phyloP scores from a whole-genome alignment of 805 yeast species.

The Lipomyces japonicus region DNA sequence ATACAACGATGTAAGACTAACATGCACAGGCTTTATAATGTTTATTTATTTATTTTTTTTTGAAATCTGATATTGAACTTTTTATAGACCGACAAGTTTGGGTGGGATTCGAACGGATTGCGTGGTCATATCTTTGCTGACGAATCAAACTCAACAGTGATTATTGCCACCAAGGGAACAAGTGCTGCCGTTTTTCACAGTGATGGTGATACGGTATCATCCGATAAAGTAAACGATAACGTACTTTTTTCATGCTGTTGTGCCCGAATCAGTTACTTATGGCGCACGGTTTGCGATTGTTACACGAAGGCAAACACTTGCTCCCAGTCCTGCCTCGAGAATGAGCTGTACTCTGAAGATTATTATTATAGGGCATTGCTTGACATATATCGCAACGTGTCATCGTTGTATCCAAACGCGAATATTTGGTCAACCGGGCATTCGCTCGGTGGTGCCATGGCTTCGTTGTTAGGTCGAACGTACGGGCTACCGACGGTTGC shows the following conservation, averaged over 20 bases:
- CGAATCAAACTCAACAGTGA: conserved; percentile 54
- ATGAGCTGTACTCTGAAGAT: conserved; percentile 70
- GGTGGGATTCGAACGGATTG: conserved; percentile 83
- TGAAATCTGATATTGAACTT: not conserved
- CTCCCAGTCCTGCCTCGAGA: conserved; percentile 81
- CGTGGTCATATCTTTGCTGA: conserved; percentile 87
- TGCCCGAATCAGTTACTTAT: conserved; percentile 84
- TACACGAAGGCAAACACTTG: conserved; percentile 80
- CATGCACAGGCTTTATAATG: too few relatives aligned
- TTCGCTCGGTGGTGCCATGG: conserved; percentile 87
- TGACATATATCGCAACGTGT: conserved; percentile 73
- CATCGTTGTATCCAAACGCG: conserved; percentile 60
- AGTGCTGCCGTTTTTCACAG: conserved; percentile 56
- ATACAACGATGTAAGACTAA: too few relatives aligned
- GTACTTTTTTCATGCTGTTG: conserved; percentile 92
- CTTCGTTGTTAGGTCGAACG: conserved; percentile 80
- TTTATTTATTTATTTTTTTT: not conserved
- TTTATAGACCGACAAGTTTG: conserved; percentile 52
- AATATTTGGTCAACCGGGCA: conserved; percentile 93
- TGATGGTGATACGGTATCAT: conserved; percentile 67
- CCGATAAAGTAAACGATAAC: conserved; percentile 85
- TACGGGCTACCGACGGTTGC: conserved; percentile 88
- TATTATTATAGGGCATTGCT: conserved; percentile 77
- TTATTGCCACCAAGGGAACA: conserved; percentile 87
- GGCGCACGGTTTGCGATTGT: conserved; percentile 97